Base-by-base conservation (phyloP, 2,329 filamentous ascomycete genomes). In the Aspergillus latus region DNA sequence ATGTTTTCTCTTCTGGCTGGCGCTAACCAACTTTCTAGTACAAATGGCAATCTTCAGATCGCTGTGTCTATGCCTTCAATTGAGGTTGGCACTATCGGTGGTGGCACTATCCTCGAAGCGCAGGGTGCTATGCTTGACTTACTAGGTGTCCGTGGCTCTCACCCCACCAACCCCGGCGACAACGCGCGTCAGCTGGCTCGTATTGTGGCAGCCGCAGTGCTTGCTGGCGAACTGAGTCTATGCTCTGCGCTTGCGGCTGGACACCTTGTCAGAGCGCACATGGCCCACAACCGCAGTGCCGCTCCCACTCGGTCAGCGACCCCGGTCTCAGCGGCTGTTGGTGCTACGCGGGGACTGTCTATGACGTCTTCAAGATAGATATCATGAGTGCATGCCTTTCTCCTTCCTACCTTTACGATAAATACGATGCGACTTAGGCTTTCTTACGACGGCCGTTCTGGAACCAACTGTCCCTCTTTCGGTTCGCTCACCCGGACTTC, bases 1-100 rank as follows among this genome's bases (percentile, higher is more conserved):
- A 10, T 4, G 4, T 4, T 29, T 9, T 10, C 8, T 13, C 8
- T 44, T 29, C 5, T 44, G 13, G 16, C 8, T 4, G 26, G 30
- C 51, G 39, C 54, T 59, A 53, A 64, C 59, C 34, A 68, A 54
- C 40, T 50, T 16, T 10, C 10, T 62, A 97, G 92, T 74, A 80
- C 92, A 59, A 88, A 90, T 63, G 94, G 92, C 56, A 88, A 90
- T 70, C 89, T 99, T 54, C 94, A 97, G 73, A 97, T 99, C 70
- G 91, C 90, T 37, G 94, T 99, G 39, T 96, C 92, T 21, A 99
- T 99, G 94, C 94, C 94, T 52, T 96, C 89, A 0, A 92, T 99
- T 60, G 94, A 99, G 79, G 94, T 97, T 49, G 94, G 94, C 70
- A 99, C 94, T 2, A 89, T 99, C 9, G 94, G 94, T 63, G 94